Base-by-base conservation (phyloP, 129 eudicot species). In the Logfia minima region DNA sequence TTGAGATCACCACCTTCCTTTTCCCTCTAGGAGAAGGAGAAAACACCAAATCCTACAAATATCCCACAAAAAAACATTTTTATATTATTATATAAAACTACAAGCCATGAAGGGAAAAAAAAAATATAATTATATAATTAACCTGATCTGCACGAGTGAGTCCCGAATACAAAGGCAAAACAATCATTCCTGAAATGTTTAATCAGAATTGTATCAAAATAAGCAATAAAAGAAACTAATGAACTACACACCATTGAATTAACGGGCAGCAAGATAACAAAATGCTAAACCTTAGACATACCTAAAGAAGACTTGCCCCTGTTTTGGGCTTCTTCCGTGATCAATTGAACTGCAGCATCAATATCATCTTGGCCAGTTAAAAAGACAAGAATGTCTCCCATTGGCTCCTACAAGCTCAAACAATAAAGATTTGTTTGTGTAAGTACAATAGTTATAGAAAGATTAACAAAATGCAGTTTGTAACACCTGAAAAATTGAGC, bases 291-390 rank as follows among this genome's bases (percentile, higher is more conserved):
- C 28, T 70, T 51, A 43, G 18, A 76, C 51, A n/a, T 82, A 89
- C 93, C 90, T 66, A 77, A 53, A 65, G 85, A 74, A 52, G 79
- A 75, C 77, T 90, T 87, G 72, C 79, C 76, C 68, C 43, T 77
- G 64, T 69, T 84, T 74, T 88, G 92, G 71, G 93, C 77, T 83
- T 91, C 92, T 78, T 94, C 98, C 5, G 91, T 82, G 67, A 94
- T 88, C 87, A 94, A 75, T 76, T 87, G 97, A 70, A 89, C 87
- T 23, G 98, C 98, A 67, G 93, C 55, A 48, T 94, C 98, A 73
- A 94, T 94, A 85, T 94, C 98, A 87, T 94, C 98, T 87, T 94
- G 97, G n/a, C 98, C 98, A 35, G 97, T 94, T 48, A 91, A 86
- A 79, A 94, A 91, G 69, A 94, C 98, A 60, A 94, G 83, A 72